Evolutionary conservation across 495 filamentous ascomycete species (phyloP).

Genomic region (Daldinia bambusicola): DNA sequence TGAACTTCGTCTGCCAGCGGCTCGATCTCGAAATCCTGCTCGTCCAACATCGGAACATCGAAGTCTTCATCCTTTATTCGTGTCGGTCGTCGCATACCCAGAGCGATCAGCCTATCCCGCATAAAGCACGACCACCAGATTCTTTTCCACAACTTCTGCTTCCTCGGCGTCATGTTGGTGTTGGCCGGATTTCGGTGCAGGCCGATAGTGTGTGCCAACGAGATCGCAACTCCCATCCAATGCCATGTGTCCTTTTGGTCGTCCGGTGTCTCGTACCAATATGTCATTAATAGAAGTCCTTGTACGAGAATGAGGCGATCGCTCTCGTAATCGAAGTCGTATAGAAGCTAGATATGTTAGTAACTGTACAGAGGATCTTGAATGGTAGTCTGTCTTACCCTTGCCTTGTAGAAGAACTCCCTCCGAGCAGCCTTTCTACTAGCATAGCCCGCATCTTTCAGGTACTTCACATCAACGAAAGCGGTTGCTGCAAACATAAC

Average conservation of each 20-base stretch:
- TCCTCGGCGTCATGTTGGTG: conserved; percentile 70
- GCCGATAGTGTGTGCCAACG: conserved; percentile 83
- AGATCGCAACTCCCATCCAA: conserved; percentile 90
- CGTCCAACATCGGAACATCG: conserved; percentile 85
- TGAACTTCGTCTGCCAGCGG: conserved; percentile 70
- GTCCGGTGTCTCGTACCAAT: conserved; percentile 90
- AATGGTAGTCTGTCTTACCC: conserved; percentile 63
- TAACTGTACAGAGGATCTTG: background rate
- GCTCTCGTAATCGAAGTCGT: conserved; percentile 87
- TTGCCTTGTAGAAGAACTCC: conserved; percentile 80
- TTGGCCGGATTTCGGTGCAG: conserved; percentile 83
- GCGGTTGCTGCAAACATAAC: conserved; percentile 84
- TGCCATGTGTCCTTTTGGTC: conserved; percentile 93
- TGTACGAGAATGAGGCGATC: conserved; percentile 86
- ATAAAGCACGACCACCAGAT: conserved; percentile 97
- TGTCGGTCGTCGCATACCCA: conserved; percentile 90
- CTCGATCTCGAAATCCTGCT: conserved; percentile 84
- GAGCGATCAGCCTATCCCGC: conserved; percentile 84
- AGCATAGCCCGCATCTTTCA: conserved; percentile 74
- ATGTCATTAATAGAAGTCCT: conserved; percentile 84
- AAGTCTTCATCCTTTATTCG: conserved; percentile 90
- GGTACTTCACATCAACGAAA: conserved; percentile 76
- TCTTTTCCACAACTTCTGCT: conserved; percentile 83
- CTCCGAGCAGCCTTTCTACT: conserved; percentile 79
- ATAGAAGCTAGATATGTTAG: conserved; percentile 62